Conservation (phyloP, 805 yeast species). For the Ogataea corticis region DNA sequence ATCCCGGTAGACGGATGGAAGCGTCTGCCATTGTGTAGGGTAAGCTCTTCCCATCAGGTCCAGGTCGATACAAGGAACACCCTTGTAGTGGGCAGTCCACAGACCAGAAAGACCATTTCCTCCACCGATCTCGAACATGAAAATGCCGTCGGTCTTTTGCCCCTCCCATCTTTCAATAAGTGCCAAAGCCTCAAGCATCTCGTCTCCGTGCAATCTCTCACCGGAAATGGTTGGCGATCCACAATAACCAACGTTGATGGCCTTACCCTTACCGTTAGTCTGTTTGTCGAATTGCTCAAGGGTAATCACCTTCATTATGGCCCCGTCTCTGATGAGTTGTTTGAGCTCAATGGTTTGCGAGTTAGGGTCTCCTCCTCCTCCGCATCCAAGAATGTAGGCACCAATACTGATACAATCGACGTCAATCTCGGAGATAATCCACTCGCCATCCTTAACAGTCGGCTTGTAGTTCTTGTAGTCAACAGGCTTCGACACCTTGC, state of each 20-base stretch:
- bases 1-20: conserved; percentile 39
- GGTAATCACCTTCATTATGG: conserved; percentile 35
- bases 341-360: conserved; percentile 36
- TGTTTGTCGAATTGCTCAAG: conserved; percentile 28
- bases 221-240: conserved; percentile 48
- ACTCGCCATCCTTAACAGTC: conserved; percentile 26
- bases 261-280: conserved; percentile 30
- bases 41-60: conserved; percentile 52
- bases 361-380: conserved; percentile 49
- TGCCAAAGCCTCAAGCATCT: conserved; percentile 35
- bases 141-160: conserved; percentile 33
- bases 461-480: conserved; percentile 24
- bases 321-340: conserved; percentile 37
- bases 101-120: conserved; percentile 41
- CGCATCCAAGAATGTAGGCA: conserved; percentile 45
- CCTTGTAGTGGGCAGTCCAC: conserved; percentile 20
- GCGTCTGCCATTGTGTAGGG: conserved; percentile 43
- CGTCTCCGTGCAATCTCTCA: conserved; percentile 43
- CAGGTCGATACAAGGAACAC: conserved; percentile 35
- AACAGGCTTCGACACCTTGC: conserved; percentile 4
- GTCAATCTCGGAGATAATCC: conserved; percentile 42
- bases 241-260: conserved; percentile 39
- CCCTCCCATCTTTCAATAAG: conserved; percentile 31
- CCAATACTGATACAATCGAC: conserved; percentile 45
- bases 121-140: conserved; percentile 44